These are phyloP conservation scores for Puccinia coronata DNA, from an alignment of 1,284 basidiomycete species.

Conservation along the genomic window DNA sequence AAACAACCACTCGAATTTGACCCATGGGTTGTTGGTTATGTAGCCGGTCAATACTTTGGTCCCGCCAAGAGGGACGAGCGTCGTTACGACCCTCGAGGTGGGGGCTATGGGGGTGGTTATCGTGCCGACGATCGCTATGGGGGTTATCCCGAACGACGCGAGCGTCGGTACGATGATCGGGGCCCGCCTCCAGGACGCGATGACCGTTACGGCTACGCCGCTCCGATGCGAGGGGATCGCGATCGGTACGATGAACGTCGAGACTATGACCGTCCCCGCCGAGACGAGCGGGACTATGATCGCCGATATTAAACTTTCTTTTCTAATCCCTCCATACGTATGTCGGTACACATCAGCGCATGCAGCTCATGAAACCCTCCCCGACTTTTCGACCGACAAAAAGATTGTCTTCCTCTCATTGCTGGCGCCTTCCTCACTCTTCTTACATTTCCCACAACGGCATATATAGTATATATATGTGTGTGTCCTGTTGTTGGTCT, in stretches of 20 bases:
- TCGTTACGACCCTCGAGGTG: slow-evolving; percentile 71
- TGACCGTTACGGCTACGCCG: slow-evolving; percentile 52
- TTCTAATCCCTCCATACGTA: too few species aligned
- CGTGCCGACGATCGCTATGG: slow-evolving; percentile 3
- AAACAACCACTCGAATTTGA: neutral
- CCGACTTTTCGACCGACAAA: too few species aligned
- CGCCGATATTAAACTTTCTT: slow-evolving; percentile 27
- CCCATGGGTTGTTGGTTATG: neutral
- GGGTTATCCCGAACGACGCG: slow-evolving; percentile 30
- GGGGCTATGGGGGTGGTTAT: slow-evolving; percentile 5
- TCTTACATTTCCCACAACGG: too few species aligned
- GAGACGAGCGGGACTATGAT: slow-evolving; percentile 48
- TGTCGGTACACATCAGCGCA: too few species aligned
- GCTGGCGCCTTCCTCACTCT: too few species aligned
- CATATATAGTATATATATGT: too few species aligned
- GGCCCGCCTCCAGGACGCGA: slow-evolving; percentile 29
- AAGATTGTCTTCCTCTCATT: too few species aligned
- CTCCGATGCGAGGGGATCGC: slow-evolving; percentile 46
- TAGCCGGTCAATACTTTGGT: slow-evolving; percentile 53
- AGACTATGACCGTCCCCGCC: slow-evolving; percentile 31
- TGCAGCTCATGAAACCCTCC: too few species aligned
- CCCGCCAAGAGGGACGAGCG: slow-evolving; percentile 65
- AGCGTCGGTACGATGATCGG: slow-evolving; percentile 53
- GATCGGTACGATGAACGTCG: slow-evolving; percentile 47
- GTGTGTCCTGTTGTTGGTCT: too few species aligned